Percentiles rank a stretch among this genome's conserved stretches.
These are phyloP conservation scores for Salix purpurea DNA, from an alignment of 345 rosid genomes.

Conservation along the genomic window DNA sequence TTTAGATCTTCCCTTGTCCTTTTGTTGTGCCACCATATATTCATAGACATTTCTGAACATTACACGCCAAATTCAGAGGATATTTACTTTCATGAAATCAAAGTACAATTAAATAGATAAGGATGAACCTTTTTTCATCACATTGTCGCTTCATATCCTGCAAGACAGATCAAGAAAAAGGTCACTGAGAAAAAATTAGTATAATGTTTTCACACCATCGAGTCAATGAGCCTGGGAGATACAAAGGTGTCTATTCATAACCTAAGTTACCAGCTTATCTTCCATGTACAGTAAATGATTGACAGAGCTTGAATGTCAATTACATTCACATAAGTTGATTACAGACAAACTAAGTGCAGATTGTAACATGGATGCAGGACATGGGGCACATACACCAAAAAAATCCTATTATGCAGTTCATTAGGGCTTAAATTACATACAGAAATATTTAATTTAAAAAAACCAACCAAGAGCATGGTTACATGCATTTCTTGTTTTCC, in stretches of 20 bases:
- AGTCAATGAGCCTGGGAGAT: neutral
- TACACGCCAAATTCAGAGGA: slow-evolving; percentile 21
- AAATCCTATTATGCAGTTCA: neutral
- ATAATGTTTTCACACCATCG: neutral
- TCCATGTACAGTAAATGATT: too few species aligned
- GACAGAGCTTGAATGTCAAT: too few species aligned
- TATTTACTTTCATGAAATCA: slow-evolving; percentile 15
- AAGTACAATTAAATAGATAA: slow-evolving; percentile 6
- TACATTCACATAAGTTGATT: neutral
- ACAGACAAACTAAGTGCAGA: neutral
- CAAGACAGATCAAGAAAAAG: slow-evolving; percentile 20
- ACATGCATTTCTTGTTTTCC: neutral
- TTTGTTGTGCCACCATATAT: slow-evolving; percentile 67
- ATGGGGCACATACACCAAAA: neutral
- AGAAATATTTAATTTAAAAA: neutral
- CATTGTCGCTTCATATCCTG: slow-evolving; percentile 99
- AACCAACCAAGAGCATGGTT: neutral
- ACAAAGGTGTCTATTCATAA: neutral
- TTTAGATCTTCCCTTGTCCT: slow-evolving; percentile 76
- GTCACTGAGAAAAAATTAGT: slow-evolving; percentile 11
- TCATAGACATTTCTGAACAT: slow-evolving; percentile 68
- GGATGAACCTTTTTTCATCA: slow-evolving; percentile 78
- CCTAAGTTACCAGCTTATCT: too few species aligned
- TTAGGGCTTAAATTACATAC: neutral
- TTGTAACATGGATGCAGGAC: neutral